phyloP scores from a whole-genome alignment of 2,329 filamentous ascomycete genomes.

The Uncinocarpus reesii region DNA sequence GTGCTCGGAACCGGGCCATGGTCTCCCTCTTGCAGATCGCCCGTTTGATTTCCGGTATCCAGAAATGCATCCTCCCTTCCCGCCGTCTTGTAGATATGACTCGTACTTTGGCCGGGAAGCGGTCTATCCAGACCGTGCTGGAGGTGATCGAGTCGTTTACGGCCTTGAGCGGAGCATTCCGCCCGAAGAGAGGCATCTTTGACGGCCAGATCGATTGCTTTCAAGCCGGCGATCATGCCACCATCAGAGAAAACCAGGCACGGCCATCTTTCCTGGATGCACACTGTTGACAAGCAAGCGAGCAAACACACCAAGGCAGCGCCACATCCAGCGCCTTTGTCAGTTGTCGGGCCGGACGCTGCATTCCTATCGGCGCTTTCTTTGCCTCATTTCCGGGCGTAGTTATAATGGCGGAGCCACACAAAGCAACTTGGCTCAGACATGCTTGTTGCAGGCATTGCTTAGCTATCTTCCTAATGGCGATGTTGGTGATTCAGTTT shows the following conservation, averaged over 20 bases:
- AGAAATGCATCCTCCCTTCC: not conserved
- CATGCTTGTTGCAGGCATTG: too few relatives aligned
- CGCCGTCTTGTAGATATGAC: conserved; percentile 1
- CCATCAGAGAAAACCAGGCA: conserved; percentile 14
- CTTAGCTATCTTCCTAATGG: too few relatives aligned
- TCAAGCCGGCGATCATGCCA: conserved; percentile 12
- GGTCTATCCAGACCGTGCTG: conserved; percentile 6
- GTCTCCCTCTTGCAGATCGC: conserved; percentile 11
- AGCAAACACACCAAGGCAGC: too few relatives aligned
- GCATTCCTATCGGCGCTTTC: too few relatives aligned
- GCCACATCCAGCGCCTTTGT: too few relatives aligned
- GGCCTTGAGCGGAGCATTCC: not conserved
- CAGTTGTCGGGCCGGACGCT: too few relatives aligned
- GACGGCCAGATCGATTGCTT: conserved; percentile 8
- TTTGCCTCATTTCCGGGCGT: too few relatives aligned
- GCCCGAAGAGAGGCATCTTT: not conserved
- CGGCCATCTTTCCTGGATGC: too few relatives aligned
- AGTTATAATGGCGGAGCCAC: too few relatives aligned
- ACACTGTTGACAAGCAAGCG: too few relatives aligned
- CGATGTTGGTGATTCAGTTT: too few relatives aligned
- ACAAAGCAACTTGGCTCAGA: too few relatives aligned
- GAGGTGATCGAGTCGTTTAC: not conserved
- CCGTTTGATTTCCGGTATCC: conserved; percentile 12
- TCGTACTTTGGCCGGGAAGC: conserved; percentile 7
- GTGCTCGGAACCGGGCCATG: conserved; percentile 4